Percentiles rank a stretch among this genome's conserved stretches.
Conservation (phyloP, 441 rosid species). For the Jatropha multifida region DNA sequence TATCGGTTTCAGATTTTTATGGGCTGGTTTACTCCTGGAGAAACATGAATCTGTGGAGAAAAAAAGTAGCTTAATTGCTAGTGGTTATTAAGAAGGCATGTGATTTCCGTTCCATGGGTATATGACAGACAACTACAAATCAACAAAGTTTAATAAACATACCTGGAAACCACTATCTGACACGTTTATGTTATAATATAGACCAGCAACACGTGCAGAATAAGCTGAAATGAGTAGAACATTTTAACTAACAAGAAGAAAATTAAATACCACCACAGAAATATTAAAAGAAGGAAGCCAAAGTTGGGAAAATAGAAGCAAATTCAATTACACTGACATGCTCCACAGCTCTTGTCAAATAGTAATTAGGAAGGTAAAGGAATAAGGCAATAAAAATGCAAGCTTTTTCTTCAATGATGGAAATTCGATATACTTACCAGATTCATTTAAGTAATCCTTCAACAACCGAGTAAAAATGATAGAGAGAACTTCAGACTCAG, state of each 20-base stretch:
- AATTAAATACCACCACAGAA: not conserved
- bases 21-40: not conserved
- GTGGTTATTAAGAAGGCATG: not conserved
- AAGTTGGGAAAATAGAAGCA: not conserved
- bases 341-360: not conserved
- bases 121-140: not conserved
- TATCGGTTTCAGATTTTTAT: not conserved
- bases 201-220: conserved; percentile 87
- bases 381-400: not conserved
- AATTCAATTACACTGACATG: not conserved
- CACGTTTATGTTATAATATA: conserved; percentile 46
- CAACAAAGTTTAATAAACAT: not conserved
- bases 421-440: conserved; percentile 45
- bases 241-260: not conserved
- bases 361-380: not conserved
- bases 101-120: not conserved
- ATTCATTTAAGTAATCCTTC: conserved; percentile 88
- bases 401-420: not conserved
- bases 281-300: not conserved
- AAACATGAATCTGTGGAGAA: not conserved
- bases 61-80: not conserved
- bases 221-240: conserved; percentile 51
- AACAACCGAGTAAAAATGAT: conserved; percentile 64
- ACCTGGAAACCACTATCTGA: conserved; percentile 72
- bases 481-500: conserved; percentile 66